These are phyloP conservation scores for Myxozyma monticola DNA, from an alignment of 805 yeast genomes.

Conservation along the genomic window DNA sequence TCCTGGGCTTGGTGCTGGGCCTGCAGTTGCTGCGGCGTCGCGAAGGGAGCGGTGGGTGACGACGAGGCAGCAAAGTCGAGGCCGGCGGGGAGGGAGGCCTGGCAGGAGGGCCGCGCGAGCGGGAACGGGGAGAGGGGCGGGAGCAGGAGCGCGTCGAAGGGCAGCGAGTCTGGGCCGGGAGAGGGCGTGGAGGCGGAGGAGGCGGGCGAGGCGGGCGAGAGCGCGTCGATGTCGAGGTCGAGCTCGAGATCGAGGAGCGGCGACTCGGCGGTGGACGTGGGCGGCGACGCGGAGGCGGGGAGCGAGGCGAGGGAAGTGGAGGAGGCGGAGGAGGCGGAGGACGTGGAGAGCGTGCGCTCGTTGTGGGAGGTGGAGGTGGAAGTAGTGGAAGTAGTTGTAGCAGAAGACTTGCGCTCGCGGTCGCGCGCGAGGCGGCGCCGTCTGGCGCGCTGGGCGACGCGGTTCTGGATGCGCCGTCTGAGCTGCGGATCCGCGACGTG, in stretches of 20 bases:
- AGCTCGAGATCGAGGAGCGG: neutral
- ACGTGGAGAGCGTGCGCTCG: neutral
- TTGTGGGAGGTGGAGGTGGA: neutral
- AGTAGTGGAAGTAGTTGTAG: neutral
- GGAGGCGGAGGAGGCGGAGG: conserved; percentile 5
- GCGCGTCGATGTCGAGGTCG: neutral
- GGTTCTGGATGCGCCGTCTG: conserved; percentile 23
- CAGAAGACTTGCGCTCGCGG: neutral
- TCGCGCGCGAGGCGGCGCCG: conserved; percentile 21
- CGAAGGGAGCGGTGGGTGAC: neutral
- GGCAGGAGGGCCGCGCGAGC: neutral
- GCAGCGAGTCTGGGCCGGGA: no score
- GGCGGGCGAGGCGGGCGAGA: neutral
- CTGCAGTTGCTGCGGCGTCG: conserved; percentile 19
- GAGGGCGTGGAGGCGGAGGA: neutral
- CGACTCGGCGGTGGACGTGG: neutral
- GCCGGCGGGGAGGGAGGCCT: neutral
- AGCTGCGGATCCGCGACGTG: conserved; percentile 17
- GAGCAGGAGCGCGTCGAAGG: neutral
- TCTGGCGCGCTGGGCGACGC: conserved; percentile 26
- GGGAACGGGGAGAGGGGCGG: neutral
- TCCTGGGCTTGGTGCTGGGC: conserved; percentile 9
- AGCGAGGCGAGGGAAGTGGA: conserved; percentile 6
- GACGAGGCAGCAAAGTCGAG: neutral
- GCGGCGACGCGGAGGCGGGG: conserved; percentile 2